Evolutionary conservation across 1,284 basidiomycete species (phyloP).

Genomic region (Malassezia sp.): DNA sequence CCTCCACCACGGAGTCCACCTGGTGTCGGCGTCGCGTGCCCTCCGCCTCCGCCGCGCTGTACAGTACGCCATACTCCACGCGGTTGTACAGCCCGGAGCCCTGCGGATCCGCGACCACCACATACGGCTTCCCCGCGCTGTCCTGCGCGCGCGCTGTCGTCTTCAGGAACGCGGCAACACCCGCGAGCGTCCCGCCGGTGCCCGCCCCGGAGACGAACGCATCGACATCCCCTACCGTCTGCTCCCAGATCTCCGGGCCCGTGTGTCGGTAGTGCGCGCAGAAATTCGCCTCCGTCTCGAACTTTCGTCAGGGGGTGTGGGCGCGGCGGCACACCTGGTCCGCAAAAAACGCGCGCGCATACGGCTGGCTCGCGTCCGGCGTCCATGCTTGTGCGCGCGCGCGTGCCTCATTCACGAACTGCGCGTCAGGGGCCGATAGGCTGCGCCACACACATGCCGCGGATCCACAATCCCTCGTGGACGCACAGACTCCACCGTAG

Average conservation of each 20-base stretch:
- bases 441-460: constrained; percentile 19
- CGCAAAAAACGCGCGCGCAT: constrained; percentile 57
- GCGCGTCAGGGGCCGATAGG: neutral
- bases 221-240: constrained; percentile 69
- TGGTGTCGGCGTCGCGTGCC: constrained; percentile 87
- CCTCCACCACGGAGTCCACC: constrained; percentile 48
- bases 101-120: constrained; percentile 75
- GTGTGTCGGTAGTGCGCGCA: constrained; percentile 79
- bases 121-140: constrained; percentile 3
- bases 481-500: constrained; percentile 60
- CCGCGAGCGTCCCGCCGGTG: constrained; percentile 90
- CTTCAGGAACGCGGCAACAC: constrained; percentile 67
- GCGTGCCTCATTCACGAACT: constrained; percentile 44
- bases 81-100: constrained; percentile 93
- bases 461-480: constrained; percentile 44
- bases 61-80: constrained; percentile 68
- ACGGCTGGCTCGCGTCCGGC: constrained; percentile 15
- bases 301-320: too few relatives aligned
- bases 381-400: constrained; percentile 26
- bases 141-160: constrained; percentile 9
- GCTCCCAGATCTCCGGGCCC: constrained; percentile 88
- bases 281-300: constrained; percentile 75
- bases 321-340: too few relatives aligned
- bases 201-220: constrained; percentile 92
- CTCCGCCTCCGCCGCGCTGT: constrained; percentile 76